Evolutionary conservation across 1,284 basidiomycete genomes (phyloP).

Genomic region (Kwoniella shivajii): DNA sequence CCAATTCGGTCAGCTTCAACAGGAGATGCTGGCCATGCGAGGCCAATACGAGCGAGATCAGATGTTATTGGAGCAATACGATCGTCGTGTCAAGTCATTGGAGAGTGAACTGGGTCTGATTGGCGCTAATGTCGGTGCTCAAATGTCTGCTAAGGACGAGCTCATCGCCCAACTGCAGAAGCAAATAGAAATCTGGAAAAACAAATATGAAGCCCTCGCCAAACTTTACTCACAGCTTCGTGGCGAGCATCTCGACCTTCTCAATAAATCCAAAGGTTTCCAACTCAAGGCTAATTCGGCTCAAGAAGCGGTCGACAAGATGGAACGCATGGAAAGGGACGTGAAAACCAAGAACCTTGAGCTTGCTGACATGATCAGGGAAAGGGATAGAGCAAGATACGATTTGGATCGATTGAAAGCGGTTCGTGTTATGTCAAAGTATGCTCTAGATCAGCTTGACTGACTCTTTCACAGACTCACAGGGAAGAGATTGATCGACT

Average conservation of each 20-base stretch:
- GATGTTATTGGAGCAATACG: conserved; percentile 96
- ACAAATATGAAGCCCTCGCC: conserved; percentile 98
- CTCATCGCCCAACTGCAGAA: conserved; percentile 94
- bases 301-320: conserved; percentile 97
- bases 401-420: conserved; percentile 95
- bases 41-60: conserved; percentile 99
- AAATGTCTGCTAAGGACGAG: conserved; percentile 91
- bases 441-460: not conserved
- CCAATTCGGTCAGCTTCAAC: conserved; percentile 71
- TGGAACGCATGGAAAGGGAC: conserved; percentile 99
- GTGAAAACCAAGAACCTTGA: conserved; percentile 98
- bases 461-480: conserved; percentile 61
- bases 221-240: conserved; percentile 98
- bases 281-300: conserved; percentile 98
- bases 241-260: conserved; percentile 95
- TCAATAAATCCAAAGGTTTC: conserved; percentile 95
- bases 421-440: conserved; percentile 39
- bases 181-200: conserved; percentile 95
- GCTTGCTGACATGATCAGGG: conserved; percentile 97
- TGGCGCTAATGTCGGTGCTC: conserved; percentile 77
- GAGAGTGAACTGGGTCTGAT: conserved; percentile 87
- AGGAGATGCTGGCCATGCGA: conserved; percentile 87
- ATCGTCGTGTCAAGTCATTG: conserved; percentile 91
- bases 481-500: conserved; percentile 95
- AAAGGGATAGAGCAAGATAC: conserved; percentile 93